Evolutionary conservation across 169 alveolate genomes (phyloP).

Genomic region (Cryptosporidium viatorum): DNA sequence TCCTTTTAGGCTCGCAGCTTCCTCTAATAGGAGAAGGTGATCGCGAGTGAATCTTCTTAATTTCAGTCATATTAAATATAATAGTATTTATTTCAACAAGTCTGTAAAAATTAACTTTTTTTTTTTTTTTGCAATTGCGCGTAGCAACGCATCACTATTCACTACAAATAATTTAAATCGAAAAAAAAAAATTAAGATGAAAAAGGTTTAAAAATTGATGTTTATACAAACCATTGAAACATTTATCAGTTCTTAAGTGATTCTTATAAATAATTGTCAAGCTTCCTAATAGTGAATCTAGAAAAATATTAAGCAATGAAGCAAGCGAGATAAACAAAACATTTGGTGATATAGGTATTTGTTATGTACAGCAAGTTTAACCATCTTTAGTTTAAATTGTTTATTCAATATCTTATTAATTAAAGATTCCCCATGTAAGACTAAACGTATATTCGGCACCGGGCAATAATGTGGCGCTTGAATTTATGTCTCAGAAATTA

Average conservation of each 20-base stretch:
- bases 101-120: neutral
- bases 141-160: neutral
- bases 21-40: conserved; percentile 61
- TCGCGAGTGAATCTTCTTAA: conserved; percentile 27
- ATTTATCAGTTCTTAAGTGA: neutral
- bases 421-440: conserved; percentile 72
- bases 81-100: neutral
- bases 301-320: too few species aligned
- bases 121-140: neutral
- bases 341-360: neutral
- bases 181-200: neutral
- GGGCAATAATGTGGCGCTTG: conserved; percentile 17
- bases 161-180: neutral
- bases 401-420: neutral
- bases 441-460: conserved; percentile 52
- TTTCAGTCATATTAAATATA: conserved; percentile 38
- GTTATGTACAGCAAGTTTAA: neutral
- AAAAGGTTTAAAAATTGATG: too few species aligned
- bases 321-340: neutral
- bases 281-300: neutral
- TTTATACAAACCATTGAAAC: neutral
- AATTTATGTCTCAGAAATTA: conserved; percentile 38
- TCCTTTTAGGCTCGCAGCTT: conserved; percentile 6
- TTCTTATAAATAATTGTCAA: too few species aligned
- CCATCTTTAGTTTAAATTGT: neutral